These are phyloP conservation scores for Neonectria magnoliae DNA, from an alignment of 2,329 filamentous ascomycete genomes.

Conservation along the genomic window DNA sequence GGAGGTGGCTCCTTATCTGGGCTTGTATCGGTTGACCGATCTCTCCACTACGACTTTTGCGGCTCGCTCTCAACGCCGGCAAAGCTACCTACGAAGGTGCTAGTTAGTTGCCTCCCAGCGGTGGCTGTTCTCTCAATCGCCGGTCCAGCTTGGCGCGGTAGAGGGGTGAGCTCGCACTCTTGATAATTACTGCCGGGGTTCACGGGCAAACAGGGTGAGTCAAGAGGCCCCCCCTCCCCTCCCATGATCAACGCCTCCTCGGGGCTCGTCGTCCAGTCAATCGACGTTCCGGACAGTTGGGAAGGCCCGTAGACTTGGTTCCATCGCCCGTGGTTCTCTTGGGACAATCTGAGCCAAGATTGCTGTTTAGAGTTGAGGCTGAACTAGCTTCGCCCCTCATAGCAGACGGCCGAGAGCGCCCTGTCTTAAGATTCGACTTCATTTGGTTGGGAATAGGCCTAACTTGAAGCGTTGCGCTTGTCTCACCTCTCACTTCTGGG, in stretches of 20 bases:
- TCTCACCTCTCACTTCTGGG: not conserved
- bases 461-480: not conserved
- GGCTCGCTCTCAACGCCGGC: not conserved
- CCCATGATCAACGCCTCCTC: constrained; percentile 13
- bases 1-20: constrained; percentile 9
- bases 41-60: too few relatives aligned
- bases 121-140: constrained; percentile 7
- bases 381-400: not conserved
- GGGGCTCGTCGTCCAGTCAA: constrained; percentile 18
- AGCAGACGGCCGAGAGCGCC: not conserved
- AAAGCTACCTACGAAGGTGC: not conserved
- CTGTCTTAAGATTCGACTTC: not conserved
- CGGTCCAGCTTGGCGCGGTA: constrained; percentile 15
- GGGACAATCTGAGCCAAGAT: constrained; percentile 15
- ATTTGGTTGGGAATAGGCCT: not conserved
- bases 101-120: constrained; percentile 6
- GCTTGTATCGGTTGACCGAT: not conserved
- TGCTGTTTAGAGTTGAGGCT: constrained; percentile 4
- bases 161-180: not conserved
- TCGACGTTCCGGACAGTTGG: constrained; percentile 18
- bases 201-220: constrained; percentile 8
- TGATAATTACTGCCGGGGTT: constrained; percentile 1
- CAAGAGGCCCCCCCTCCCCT: constrained; percentile 1
- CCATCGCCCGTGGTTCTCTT: constrained; percentile 10
- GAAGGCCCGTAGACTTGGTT: constrained; percentile 18